These are phyloP conservation scores for Phylloporus sp. DNA, from an alignment of 768 basidiomycete species.

Conservation along the genomic window DNA sequence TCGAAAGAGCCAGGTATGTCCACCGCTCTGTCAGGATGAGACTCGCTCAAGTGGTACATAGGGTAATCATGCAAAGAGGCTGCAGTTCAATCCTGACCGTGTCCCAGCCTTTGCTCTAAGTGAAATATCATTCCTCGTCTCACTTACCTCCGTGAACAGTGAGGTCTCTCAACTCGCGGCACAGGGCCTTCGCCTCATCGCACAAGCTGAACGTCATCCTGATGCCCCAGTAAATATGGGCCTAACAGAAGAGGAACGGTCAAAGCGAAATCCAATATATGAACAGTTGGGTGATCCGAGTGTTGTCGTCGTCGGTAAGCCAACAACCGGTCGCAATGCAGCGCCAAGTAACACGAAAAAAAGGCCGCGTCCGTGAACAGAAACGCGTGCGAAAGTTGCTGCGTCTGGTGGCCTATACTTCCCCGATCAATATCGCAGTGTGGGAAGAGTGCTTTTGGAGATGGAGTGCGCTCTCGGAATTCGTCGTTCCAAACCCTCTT, in stretches of 20 bases:
- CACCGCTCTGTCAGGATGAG: neutral
- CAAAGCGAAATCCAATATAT: slow-evolving; percentile 68
- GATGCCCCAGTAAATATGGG: slow-evolving; percentile 48
- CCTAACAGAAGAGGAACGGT: slow-evolving; percentile 55
- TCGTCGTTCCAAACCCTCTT: slow-evolving; percentile 40
- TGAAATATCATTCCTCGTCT: slow-evolving; percentile 70
- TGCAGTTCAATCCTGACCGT: slow-evolving; percentile 50
- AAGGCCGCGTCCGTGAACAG: slow-evolving; percentile 75
- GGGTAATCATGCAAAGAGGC: slow-evolving; percentile 40
- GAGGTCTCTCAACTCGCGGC: slow-evolving; percentile 65
- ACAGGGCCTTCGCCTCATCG: slow-evolving; percentile 60
- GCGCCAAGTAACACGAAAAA: slow-evolving; percentile 4
- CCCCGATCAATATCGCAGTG: slow-evolving; percentile 65
- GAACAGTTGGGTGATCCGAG: slow-evolving; percentile 77
- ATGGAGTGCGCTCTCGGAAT: slow-evolving; percentile 63
- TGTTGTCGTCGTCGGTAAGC: slow-evolving; percentile 62
- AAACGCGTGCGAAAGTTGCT: slow-evolving; percentile 72
- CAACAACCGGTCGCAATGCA: neutral
- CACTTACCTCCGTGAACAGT: slow-evolving; percentile 64
- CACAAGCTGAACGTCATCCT: slow-evolving; percentile 60
- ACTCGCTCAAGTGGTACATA: slow-evolving; percentile 19
- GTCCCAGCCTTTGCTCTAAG: slow-evolving; percentile 59
- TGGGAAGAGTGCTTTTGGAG: slow-evolving; percentile 82
- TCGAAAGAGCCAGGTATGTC: slow-evolving; percentile 43
- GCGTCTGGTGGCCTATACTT: slow-evolving; percentile 56